These are phyloP conservation scores for Aureobasidium uvarum DNA, from an alignment of 2,329 filamentous ascomycete species.

Conservation along the genomic window DNA sequence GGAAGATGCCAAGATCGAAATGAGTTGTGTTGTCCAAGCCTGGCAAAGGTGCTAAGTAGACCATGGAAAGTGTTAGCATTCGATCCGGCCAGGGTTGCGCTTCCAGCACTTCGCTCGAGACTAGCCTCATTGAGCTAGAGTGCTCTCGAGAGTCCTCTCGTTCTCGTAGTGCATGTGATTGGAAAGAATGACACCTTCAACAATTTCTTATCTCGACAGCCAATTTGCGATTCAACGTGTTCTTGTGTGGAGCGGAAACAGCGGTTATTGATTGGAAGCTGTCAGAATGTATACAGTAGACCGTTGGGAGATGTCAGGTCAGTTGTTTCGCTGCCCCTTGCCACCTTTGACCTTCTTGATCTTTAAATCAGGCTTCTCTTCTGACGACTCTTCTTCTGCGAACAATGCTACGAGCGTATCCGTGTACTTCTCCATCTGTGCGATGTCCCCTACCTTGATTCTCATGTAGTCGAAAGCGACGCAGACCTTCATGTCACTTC, in stretches of 20 bases:
- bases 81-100: not conserved
- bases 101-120: not conserved
- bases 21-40: no score
- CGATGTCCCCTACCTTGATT: constrained; percentile 68
- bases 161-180: not conserved
- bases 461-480: constrained; percentile 79
- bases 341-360: constrained; percentile 5
- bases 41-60: no score
- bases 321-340: constrained; percentile 24
- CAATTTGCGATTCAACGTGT: not conserved
- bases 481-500: constrained; percentile 61
- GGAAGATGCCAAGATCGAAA: no score
- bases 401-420: constrained; percentile 60
- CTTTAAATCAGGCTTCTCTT: constrained; percentile 27
- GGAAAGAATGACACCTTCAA: no score
- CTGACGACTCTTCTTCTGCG: constrained; percentile 43
- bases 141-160: not conserved
- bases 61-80: no score
- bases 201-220: not conserved
- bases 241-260: not conserved
- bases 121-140: not conserved
- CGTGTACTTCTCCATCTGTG: constrained; percentile 62
- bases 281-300: not conserved
- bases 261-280: not conserved
- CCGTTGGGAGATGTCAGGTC: not conserved